A percentile compares a stretch with the other conserved stretches of the same genome.
These are phyloP conservation scores for Fusarium mangiferae DNA, from an alignment of 2,329 filamentous ascomycete genomes.

Conservation along the genomic window DNA sequence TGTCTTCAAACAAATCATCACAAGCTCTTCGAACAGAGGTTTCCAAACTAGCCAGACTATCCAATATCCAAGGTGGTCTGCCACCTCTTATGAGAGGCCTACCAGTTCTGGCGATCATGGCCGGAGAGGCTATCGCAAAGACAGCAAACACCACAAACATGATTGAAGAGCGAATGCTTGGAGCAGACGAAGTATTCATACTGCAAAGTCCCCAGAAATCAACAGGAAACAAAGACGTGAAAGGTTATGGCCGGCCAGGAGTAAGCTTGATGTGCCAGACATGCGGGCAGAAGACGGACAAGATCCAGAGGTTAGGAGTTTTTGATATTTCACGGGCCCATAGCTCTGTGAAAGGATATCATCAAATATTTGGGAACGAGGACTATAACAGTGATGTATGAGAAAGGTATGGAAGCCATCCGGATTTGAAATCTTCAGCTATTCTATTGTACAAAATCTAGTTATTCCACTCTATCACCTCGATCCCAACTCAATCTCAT, in stretches of 20 bases:
- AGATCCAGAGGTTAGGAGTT: fast-evolving
- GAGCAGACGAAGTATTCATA: slow-evolving; percentile 14
- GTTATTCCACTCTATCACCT: neutral
- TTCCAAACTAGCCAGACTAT: slow-evolving; percentile 29
- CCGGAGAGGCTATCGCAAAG: slow-evolving; percentile 29
- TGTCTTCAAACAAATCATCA: slow-evolving; percentile 10
- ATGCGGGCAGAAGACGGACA: neutral
- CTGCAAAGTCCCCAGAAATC: neutral
- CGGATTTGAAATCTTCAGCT: fast-evolving
- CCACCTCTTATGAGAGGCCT: slow-evolving; percentile 32
- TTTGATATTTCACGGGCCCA: neutral
- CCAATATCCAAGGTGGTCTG: slow-evolving; percentile 33
- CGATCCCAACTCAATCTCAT: neutral
- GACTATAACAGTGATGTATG: fast-evolving
- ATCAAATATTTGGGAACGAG: fast-evolving
- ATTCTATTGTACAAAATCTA: neutral
- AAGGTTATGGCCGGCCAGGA: slow-evolving; percentile 10
- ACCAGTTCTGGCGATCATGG: slow-evolving; percentile 29
- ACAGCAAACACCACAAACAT: slow-evolving; percentile 14
- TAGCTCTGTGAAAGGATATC: fast-evolving
- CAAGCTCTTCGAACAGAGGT: slow-evolving; percentile 23
- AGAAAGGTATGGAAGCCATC: too few species aligned
- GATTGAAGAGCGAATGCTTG: slow-evolving; percentile 32
- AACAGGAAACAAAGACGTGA: too few species aligned
- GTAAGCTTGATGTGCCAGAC: slow-evolving; percentile 11